Conservation (phyloP, 805 yeast genomes). For the Wickerhamiella alocasiicola region DNA sequence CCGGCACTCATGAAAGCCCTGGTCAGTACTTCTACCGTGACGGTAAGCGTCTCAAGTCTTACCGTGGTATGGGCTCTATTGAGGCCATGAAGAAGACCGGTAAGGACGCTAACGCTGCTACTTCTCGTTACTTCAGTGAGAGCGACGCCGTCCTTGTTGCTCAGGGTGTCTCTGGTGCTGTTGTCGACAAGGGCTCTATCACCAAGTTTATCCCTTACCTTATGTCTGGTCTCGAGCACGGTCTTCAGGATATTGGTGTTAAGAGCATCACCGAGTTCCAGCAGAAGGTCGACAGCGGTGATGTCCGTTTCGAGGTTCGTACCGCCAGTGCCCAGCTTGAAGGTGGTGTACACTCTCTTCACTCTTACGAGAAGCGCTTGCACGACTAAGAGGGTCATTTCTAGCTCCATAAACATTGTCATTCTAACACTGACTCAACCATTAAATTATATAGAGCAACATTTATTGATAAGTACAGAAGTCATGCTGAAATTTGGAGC, state of each 20-base stretch:
- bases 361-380: slow-evolving; percentile 94
- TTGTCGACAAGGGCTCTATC: slow-evolving; percentile 91
- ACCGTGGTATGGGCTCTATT: slow-evolving; percentile 99
- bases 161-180: slow-evolving; percentile 97
- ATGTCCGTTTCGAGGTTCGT: slow-evolving; percentile 89
- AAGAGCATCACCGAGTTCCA: slow-evolving; percentile 51
- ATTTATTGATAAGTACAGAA: too few species aligned
- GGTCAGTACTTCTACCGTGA: slow-evolving; percentile 97
- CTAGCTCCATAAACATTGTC: too few species aligned
- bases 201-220: slow-evolving; percentile 89
- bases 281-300: slow-evolving; percentile 48
- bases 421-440: too few species aligned
- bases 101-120: slow-evolving; percentile 86
- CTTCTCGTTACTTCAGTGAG: slow-evolving; percentile 96
- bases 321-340: slow-evolving; percentile 98
- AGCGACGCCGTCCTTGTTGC: slow-evolving; percentile 92
- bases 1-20: slow-evolving; percentile 97
- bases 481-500: too few species aligned
- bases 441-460: too few species aligned
- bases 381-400: slow-evolving; percentile 59
- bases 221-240: slow-evolving; percentile 92
- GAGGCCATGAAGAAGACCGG: slow-evolving; percentile 95
- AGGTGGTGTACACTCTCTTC: slow-evolving; percentile 95
- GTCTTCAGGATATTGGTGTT: slow-evolving; percentile 96
- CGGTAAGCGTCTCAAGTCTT: slow-evolving; percentile 91